phyloP scores from a whole-genome alignment of 805 yeast species.

The Lipomyces orientalis region DNA sequence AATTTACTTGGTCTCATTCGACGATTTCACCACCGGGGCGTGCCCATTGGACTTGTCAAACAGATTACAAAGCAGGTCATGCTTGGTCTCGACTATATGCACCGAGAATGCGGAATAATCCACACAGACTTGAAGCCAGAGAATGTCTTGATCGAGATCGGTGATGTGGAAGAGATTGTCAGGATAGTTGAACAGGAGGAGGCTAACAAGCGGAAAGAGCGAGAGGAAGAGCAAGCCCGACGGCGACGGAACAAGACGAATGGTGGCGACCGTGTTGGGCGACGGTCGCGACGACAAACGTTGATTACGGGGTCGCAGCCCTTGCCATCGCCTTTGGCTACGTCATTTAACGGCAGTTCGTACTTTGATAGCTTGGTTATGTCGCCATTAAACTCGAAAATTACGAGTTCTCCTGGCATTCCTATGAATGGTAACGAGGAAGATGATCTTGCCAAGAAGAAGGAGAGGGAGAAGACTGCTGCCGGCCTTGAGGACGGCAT shows the following conservation, averaged over 20 bases:
- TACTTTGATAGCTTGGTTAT: slow-evolving; percentile 41
- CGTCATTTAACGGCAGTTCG: slow-evolving; percentile 44
- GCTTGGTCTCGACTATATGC: slow-evolving; percentile 72
- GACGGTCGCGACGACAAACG: slow-evolving; percentile 72
- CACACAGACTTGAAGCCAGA: slow-evolving; percentile 79
- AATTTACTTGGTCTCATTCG: slow-evolving; percentile 83
- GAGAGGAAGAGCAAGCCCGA: slow-evolving; percentile 45
- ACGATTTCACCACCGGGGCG: slow-evolving; percentile 75
- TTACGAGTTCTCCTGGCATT: slow-evolving; percentile 19
- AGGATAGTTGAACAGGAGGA: slow-evolving; percentile 68
- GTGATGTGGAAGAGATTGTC: slow-evolving; percentile 80
- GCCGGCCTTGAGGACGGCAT: slow-evolving; percentile 27
- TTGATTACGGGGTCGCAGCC: slow-evolving; percentile 92
- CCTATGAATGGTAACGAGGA: slow-evolving; percentile 1
- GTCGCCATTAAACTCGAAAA: slow-evolving; percentile 40
- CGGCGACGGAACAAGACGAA: slow-evolving; percentile 28
- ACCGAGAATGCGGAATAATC: slow-evolving; percentile 73
- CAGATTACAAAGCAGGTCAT: slow-evolving; percentile 81
- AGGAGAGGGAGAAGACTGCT: slow-evolving; percentile 14
- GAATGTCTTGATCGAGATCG: slow-evolving; percentile 77
- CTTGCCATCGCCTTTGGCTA: slow-evolving; percentile 81
- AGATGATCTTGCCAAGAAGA: not conserved
- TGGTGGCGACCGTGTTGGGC: slow-evolving; percentile 38
- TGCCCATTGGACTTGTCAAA: slow-evolving; percentile 77
- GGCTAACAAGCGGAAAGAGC: slow-evolving; percentile 51